Base-by-base conservation (phyloP, 164 flowering plant genomes). In the Chimonanthus salicifolius region DNA sequence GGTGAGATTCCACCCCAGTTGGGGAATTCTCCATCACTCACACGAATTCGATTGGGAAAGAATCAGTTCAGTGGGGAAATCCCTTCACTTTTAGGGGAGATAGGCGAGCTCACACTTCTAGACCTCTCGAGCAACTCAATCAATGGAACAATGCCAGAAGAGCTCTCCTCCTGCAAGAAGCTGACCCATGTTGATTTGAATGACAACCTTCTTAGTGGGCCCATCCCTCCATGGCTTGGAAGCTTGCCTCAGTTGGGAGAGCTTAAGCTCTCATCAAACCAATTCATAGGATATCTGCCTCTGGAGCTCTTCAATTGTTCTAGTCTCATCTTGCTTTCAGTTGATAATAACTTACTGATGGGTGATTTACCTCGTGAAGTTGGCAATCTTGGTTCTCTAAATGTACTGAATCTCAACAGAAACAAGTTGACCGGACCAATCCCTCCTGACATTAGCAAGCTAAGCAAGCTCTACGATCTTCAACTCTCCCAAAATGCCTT, bases 151-250 rank as follows among this genome's bases (percentile, higher is more conserved):
- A 78, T 96, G 47, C 98, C 99, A 7, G 45, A 70, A 3, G 87
- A 87, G 86, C 91, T 96, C 76, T 83, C 98, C 1, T 63, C 77
- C 62, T 90, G 97, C 83, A 91, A 80, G 83, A 89, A 88, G 71
- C 79, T 96, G 47, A 76, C 88, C 64, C 97, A 92, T 75, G 74
- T 96, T 74, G 98, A 90, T 82, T 87, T 96, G 47, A 90, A 90
- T 73, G 79, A 82, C 58, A 96, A 96, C 79, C 81, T 62, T 69
- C 88, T 96, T 45, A 84, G 87, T 6, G 99, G 97, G 2, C 58
- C 75, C 0, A 67, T 96, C 9, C 99, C 98, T 0, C 66, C 74
- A 3, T 94, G 99, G 99, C 82, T 96, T 6, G 98, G 98, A 63
- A 80, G 76, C 54, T 76, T 96, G 79, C 87, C 92, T 18, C 79